Evolutionary conservation across 2,329 filamentous ascomycete species (phyloP).

Genomic region (Venturia effusa): DNA sequence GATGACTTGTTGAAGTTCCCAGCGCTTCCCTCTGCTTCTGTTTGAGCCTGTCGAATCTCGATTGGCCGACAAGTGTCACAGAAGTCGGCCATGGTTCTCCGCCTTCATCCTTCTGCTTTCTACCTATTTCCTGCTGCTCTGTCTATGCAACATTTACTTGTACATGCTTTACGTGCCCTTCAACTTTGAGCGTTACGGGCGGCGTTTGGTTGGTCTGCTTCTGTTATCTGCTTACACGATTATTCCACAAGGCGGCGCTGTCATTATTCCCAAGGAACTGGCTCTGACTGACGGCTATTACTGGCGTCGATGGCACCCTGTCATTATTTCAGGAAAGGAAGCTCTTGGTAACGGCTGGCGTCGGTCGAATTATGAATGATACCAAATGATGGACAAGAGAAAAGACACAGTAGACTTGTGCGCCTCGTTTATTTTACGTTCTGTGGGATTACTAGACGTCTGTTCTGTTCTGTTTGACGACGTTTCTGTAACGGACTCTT

Average conservation of each 20-base stretch:
- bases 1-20: neutral
- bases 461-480: neutral
- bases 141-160: neutral
- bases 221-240: neutral
- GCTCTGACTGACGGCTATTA: neutral
- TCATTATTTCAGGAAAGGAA: neutral
- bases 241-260: neutral
- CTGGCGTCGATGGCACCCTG: neutral
- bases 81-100: neutral
- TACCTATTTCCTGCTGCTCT: neutral
- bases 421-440: neutral
- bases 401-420: neutral
- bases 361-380: neutral
- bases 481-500: neutral
- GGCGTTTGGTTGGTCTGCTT: neutral
- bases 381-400: constrained; percentile 2
- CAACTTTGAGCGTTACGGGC: neutral
- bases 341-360: neutral
- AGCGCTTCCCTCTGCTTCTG: neutral
- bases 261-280: neutral
- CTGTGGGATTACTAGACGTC: neutral
- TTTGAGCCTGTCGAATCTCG: neutral
- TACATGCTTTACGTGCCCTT: neutral
- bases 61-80: neutral
- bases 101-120: neutral